Base-by-base conservation (phyloP, 2,329 filamentous ascomycete genomes). In the Talaromyces sp. region DNA sequence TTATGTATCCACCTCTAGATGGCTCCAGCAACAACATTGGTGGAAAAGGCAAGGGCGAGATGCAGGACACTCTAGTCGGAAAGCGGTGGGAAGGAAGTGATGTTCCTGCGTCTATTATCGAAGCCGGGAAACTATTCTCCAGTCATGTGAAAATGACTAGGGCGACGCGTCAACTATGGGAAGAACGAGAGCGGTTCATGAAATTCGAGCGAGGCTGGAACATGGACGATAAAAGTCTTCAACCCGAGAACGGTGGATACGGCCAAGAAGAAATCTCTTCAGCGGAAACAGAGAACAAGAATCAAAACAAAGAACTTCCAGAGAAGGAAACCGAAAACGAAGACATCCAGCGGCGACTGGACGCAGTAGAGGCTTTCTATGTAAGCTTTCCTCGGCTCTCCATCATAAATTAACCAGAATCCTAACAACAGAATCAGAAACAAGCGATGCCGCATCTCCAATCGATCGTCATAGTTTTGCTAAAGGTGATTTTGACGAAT, bases 1-100 rank as follows among this genome's bases (percentile, higher is more conserved):
- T 99, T 72, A 87, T 99, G 79, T 99, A 99, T 68, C 95, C 95
- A 1, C 95, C 95, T 1, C 80, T 97, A 18, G 94, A 97, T 75
- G 89, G 88, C 64, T 89, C 87, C 28, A 96, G 92, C 76, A 96
- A 96, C 72, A 90, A 89, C 68, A 88, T 94, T 42, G 94, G 95
- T 57, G 94, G 94, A 0, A 97, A 96, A 72, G 93, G 93, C 12
- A 85, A 84, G 23, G 90, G 92, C 5, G 90, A 90, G 50, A 77
- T 93, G 52, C 91, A 96, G 72, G 90, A 94, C 67, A 76, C 85
- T 18, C 80, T 96, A 27, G 91, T 96, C 3, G 91, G 91, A 14
- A 86, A 91, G 44, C 90, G 85, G 72, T 97, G 93, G 93, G 89
- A 96, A 75, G 93, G 93, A n/a, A 91, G 90, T 65, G 92, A 96